phyloP scores from a whole-genome alignment of 1,284 basidiomycete species.

The Sporisorium scitamineum region DNA sequence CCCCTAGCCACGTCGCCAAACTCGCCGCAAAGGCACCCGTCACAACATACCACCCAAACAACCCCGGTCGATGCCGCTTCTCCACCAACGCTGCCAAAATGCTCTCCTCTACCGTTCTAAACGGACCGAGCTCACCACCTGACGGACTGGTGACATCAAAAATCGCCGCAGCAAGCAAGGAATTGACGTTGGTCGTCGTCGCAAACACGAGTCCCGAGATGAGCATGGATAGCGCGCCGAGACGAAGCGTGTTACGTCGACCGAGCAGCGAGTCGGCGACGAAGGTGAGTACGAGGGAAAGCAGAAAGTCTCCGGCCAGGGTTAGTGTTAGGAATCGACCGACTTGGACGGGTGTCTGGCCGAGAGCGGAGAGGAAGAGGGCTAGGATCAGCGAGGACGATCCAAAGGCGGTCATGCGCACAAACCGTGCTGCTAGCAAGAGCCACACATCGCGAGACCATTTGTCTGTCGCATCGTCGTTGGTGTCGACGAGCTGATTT shows the following conservation, averaged over 20 bases:
- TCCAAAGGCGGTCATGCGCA: constrained; percentile 32
- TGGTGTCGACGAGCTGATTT: neutral
- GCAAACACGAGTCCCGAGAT: constrained; percentile 27
- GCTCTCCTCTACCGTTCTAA: constrained; percentile 28
- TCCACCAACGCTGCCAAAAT: constrained; percentile 23
- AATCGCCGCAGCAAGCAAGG: constrained; percentile 16
- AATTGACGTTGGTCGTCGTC: constrained; percentile 1
- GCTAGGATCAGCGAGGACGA: constrained; percentile 32
- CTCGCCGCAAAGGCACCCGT: constrained; percentile 25
- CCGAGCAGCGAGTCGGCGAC: constrained; percentile 26
- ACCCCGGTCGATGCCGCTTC: constrained; percentile 12
- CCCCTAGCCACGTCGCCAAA: constrained; percentile 26
- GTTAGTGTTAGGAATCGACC: constrained; percentile 24
- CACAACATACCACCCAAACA: constrained; percentile 31
- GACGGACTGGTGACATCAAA: constrained; percentile 32
- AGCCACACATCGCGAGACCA: constrained; percentile 27
- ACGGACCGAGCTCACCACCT: constrained; percentile 24
- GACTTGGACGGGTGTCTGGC: constrained; percentile 21
- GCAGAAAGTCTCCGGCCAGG: constrained; percentile 25
- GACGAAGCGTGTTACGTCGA: constrained; percentile 25
- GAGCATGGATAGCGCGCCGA: constrained; percentile 28
- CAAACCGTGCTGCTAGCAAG: constrained; percentile 21
- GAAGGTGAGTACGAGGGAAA: constrained; percentile 26
- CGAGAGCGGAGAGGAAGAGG: constrained; percentile 21
- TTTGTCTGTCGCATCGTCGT: neutral